Evolutionary conservation across 2,329 filamentous ascomycete genomes (phyloP), one percentile per base, ranked within the genome.

Genomic region (Fusarium sp.): DNA sequence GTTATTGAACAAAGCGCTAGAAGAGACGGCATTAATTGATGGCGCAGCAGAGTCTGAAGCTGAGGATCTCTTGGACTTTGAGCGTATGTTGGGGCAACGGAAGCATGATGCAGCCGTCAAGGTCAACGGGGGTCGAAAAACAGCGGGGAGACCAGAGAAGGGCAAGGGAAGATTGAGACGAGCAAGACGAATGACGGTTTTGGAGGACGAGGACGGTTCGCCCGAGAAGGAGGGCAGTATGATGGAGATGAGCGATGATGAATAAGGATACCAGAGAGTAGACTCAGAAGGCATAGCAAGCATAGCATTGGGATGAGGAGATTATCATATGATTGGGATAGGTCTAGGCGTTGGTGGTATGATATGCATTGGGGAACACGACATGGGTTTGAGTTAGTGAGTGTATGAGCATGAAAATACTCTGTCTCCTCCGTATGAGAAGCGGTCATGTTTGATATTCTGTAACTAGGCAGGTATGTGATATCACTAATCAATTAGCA

Each of bases 1-100:
- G 80, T 83, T 96, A 56, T 84, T 96, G 38, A 91, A 90, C 77
- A 92, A 92, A 79, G 93, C 93, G 8, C 84, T 94, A 4, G 88
- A 90, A 35, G 90, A 92, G 81, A 88, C 90, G 44, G 86, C 88
- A 7, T 77, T 84, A 22, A 73, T 84, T 28, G 85, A 85, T 53
- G 83, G 81, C 6, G 82, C 85, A 13, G 85, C 85, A 8, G 83
- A 83, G 38, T 87, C 86, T 2, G 85, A 87, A 41, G 84, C 83
- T 1, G 85, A 87, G 36, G 84, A 84, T 26, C 70, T 88, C 71
- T 82, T 81, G 3, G 83, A 82, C 10, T 88, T 91, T 66, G 90
- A 92, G 76, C 81, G 84, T 8, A 84, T 86, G 45, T 80, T 92
- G 47, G 82, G 84, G 50, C 77, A 84, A 73, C 83, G 84, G 68